Evolutionary conservation across 306 rosid genomes (phyloP), one percentile per base, ranked within the genome.

Genomic region (Vachellia pachyceras): DNA sequence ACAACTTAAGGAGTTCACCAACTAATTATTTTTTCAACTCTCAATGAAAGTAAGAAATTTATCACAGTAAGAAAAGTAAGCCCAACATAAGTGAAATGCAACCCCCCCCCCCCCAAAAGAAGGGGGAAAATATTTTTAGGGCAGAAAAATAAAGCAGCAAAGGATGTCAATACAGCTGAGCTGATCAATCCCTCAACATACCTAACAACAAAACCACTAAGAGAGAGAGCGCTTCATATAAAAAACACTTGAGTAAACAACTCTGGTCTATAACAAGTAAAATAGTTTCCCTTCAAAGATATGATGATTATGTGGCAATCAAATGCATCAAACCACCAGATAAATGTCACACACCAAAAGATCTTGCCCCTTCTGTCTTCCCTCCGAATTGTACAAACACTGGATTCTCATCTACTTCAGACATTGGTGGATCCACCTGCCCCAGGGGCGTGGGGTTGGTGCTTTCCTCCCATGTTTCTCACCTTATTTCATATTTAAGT

Each of bases 71-170:
- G 33, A 29, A 29, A 29, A 29, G 33, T 29, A 29, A 29, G 33
- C 33, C 33, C 33, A n/a, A n/a, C n/a, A n/a, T n/a, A n/a, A n/a
- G n/a, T n/a, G n/a, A 1, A 15, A 36, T 23, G 15, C 15, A 63
- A 2, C 5, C 11, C 6, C 52, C 52, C 15, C 44, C 22, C 3
- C 41, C 5, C 20, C n/a, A 46, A 70, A 70, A 14, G 4, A 47
- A 47, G 4, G 14, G 23, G 23, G 18, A n/a, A 17, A 52, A 5
- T 29, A 29, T 29, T 29, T 29, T 29, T 29, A 1, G 46, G n/a
- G n/a, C 18, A 73, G 3, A 23, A 50, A 63, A 54, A 29, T 33
- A 78, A 54, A 69, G 69, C 68, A 78, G 10, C 44, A 25, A 41
- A 50, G 42, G 49, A 76, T 49, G 20, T 54, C 25, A 54, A n/a